phyloP scores from a whole-genome alignment of 306 rosid species.

The Carpinus viminea region DNA sequence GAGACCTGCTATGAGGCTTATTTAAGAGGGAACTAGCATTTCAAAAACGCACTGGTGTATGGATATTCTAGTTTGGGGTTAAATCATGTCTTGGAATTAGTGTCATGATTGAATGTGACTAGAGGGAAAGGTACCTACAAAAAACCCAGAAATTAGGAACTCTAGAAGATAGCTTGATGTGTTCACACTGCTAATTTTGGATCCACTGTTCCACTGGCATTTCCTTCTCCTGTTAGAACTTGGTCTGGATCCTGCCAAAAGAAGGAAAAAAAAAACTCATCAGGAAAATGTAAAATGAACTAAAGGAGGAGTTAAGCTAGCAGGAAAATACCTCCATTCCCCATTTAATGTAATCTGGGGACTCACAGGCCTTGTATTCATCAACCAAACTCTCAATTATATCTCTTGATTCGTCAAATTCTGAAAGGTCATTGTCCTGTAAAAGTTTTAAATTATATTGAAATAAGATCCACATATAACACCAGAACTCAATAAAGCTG shows the following conservation, averaged over 20 bases:
- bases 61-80: background rate
- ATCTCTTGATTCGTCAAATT: conserved; percentile 98
- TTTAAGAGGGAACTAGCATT: background rate
- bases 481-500: conserved; percentile 21
- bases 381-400: conserved; percentile 93
- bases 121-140: background rate
- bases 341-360: conserved; percentile 99
- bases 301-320: conserved; percentile 24
- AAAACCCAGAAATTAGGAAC: background rate
- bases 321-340: conserved; percentile 89
- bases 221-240: conserved; percentile 80
- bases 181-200: conserved; percentile 61
- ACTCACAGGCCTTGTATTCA: conserved; percentile 96
- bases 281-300: conserved; percentile 16
- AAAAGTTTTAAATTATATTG: conserved; percentile 27
- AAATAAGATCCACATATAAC: conserved; percentile 27
- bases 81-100: background rate
- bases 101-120: background rate
- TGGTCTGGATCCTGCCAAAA: conserved; percentile 72
- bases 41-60: background rate
- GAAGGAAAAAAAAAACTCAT: conserved; percentile 15
- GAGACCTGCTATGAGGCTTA: background rate
- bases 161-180: conserved; percentile 40
- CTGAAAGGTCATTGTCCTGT: conserved; percentile 99
- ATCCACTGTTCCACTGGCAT: conserved; percentile 72